These are phyloP conservation scores for Ustilago lituana DNA, from an alignment of 1,284 basidiomycete species.

Conservation along the genomic window DNA sequence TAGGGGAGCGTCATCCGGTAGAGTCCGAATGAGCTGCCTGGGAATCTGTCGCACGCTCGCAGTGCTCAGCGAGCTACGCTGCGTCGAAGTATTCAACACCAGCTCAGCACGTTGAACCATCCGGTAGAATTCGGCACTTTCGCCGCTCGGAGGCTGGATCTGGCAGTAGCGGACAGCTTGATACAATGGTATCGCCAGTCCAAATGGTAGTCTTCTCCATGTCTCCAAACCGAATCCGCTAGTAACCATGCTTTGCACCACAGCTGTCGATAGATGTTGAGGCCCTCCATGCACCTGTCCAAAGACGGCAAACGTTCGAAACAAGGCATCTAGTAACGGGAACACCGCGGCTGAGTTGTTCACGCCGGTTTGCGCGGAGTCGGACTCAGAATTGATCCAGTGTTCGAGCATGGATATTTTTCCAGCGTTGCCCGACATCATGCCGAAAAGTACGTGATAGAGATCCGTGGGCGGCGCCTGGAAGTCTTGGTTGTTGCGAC, in stretches of 20 bases:
- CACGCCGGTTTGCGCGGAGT: background rate
- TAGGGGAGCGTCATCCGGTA: constrained; percentile 42
- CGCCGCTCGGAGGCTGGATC: constrained; percentile 77
- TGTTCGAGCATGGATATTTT: background rate
- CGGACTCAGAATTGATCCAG: constrained; percentile 7
- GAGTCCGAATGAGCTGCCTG: constrained; percentile 19
- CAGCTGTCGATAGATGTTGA: constrained; percentile 58
- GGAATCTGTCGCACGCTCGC: constrained; percentile 11
- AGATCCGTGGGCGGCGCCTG: constrained; percentile 12
- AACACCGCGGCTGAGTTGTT: constrained; percentile 1
- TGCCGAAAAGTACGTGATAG: constrained; percentile 14
- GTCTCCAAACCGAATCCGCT: constrained; percentile 71
- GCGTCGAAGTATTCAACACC: constrained; percentile 49
- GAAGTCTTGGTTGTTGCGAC: too few species aligned
- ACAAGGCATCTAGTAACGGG: constrained; percentile 16
- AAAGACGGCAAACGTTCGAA: constrained; percentile 16
- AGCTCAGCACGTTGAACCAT: constrained; percentile 84
- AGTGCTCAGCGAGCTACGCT: constrained; percentile 16
- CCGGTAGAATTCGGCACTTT: constrained; percentile 77
- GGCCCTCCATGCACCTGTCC: background rate
- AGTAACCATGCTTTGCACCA: constrained; percentile 74
- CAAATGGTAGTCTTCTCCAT: constrained; percentile 73
- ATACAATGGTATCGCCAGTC: constrained; percentile 79
- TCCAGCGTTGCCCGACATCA: background rate
- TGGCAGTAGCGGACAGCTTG: constrained; percentile 86